phyloP scores from a whole-genome alignment of 495 filamentous ascomycete species.

The Talaromyces thailandensis region DNA sequence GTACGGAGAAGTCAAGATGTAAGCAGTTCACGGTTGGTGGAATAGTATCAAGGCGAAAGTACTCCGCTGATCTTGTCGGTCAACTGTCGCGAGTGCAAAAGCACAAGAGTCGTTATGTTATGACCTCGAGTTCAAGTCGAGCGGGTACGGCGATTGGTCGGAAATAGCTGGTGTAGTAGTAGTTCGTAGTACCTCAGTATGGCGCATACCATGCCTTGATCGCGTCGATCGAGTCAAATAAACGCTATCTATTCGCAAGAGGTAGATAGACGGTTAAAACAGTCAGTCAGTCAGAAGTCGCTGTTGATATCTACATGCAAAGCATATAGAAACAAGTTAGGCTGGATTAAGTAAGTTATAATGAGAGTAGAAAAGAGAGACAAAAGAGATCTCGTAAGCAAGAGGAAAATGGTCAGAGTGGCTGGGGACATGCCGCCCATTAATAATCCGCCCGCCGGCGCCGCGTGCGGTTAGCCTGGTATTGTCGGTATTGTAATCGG shows the following conservation, averaged over 20 bases:
- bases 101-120: neutral
- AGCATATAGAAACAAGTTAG: constrained; percentile 8
- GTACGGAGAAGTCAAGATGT: constrained; percentile 3
- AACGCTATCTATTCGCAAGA: neutral
- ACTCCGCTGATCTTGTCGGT: neutral
- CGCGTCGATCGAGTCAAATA: neutral
- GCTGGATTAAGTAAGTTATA: constrained; percentile 1
- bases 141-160: constrained; percentile 4
- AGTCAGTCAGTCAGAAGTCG: constrained; percentile 1
- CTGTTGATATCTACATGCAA: neutral
- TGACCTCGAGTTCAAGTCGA: neutral
- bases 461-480: neutral
- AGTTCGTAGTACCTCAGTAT: neutral
- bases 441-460: neutral
- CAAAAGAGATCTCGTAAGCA: constrained; percentile 25
- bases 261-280: neutral
- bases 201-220: neutral
- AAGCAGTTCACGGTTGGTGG: constrained; percentile 6
- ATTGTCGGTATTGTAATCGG: too few relatives aligned
- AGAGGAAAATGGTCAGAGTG: constrained; percentile 2
- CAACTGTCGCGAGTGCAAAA: neutral
- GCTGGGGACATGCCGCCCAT: constrained; percentile 7
- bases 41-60: neutral
- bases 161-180: neutral
- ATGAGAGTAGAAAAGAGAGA: neutral